Evolutionary conservation across 495 filamentous ascomycete genomes (phyloP).

Genomic region (Evernia prunastri): DNA sequence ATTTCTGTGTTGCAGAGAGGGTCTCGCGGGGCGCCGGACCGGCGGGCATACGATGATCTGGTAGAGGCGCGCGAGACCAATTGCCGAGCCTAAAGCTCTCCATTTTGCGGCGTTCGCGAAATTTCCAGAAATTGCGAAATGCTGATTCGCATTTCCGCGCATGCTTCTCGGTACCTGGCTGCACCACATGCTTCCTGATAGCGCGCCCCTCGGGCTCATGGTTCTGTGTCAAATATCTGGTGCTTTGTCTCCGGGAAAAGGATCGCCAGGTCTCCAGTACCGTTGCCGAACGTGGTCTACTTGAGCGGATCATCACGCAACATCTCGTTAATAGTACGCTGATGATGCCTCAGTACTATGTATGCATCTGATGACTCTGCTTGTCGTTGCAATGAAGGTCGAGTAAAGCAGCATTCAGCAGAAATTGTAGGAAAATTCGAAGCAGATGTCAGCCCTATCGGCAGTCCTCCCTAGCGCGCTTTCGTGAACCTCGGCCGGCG

Average conservation of each 20-base stretch:
- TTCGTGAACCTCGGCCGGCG: too few species aligned
- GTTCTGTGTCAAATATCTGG: neutral
- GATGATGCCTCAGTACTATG: neutral
- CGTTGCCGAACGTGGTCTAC: neutral
- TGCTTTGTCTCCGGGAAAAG: neutral
- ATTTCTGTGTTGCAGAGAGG: neutral
- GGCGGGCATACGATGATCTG: neutral
- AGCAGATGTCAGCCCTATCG: constrained; percentile 4
- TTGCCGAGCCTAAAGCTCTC: neutral
- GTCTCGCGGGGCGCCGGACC: neutral
- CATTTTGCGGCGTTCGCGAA: neutral
- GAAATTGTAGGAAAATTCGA: too few species aligned
- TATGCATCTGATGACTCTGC: neutral
- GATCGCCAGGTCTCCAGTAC: neutral
- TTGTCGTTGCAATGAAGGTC: neutral
- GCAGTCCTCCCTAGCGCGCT: neutral
- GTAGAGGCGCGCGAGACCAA: neutral
- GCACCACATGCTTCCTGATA: neutral
- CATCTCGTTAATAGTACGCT: accelerated
- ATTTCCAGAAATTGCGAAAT: neutral
- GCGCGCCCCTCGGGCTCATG: neutral
- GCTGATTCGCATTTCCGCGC: neutral
- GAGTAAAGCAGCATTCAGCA: neutral
- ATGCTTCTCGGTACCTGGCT: neutral
- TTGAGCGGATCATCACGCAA: neutral